These are phyloP conservation scores for Linum lewisii DNA, from an alignment of 345 rosid species.

Conservation along the genomic window DNA sequence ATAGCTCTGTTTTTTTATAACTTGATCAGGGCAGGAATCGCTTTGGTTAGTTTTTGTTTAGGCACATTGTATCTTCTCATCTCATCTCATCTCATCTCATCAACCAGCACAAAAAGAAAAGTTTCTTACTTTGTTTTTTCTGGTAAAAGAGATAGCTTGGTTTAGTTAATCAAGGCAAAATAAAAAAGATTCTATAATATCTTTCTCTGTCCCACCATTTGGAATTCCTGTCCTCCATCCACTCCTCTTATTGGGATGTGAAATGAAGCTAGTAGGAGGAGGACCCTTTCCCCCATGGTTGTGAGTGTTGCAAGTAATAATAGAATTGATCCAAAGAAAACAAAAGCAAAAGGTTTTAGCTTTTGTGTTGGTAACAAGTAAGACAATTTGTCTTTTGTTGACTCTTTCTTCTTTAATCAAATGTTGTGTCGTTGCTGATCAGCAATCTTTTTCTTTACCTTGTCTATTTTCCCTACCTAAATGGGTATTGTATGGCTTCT, in stretches of 20 bases:
- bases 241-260: background rate
- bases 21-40: too few species aligned
- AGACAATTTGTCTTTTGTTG: background rate
- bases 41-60: too few species aligned
- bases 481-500: background rate
- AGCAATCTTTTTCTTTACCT: background rate
- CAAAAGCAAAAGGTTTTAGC: background rate
- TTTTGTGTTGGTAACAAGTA: background rate
- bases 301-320: background rate
- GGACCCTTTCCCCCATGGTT: background rate
- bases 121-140: background rate
- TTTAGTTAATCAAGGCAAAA: background rate
- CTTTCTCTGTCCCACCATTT: constrained; percentile 31
- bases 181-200: constrained; percentile 13
- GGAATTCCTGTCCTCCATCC: constrained; percentile 32
- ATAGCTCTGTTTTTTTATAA: too few species aligned
- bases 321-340: too few species aligned
- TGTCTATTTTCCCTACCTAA: background rate
- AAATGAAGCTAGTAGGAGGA: background rate
- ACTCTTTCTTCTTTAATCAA: background rate
- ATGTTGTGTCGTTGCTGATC: background rate
- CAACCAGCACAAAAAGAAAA: background rate
- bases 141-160: constrained; percentile 11
- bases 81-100: background rate
- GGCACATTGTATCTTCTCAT: too few species aligned